Conservation (phyloP, 495 filamentous ascomycete species). For the Penicillium arizonense region DNA sequence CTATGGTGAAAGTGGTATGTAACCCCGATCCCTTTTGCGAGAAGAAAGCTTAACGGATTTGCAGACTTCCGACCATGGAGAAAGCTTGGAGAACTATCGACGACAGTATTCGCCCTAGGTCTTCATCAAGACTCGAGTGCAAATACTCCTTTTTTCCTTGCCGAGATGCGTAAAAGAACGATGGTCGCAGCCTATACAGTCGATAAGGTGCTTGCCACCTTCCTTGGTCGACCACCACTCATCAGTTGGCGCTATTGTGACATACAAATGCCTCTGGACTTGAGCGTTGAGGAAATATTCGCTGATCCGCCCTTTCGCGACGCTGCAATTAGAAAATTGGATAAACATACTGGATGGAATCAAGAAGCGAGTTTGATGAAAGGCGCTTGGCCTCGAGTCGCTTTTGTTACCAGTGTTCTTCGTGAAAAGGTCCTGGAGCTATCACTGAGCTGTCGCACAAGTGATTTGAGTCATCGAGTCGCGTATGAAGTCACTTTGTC, state of each 20-base stretch:
- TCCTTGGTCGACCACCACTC: slow-evolving; percentile 52
- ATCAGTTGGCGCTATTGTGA: slow-evolving; percentile 49
- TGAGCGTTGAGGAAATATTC: slow-evolving; percentile 46
- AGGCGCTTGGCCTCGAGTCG: slow-evolving; percentile 37
- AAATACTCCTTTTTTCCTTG: slow-evolving; percentile 42
- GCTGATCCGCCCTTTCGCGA: slow-evolving; percentile 35
- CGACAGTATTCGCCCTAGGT: slow-evolving; percentile 46
- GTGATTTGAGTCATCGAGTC: slow-evolving; percentile 19
- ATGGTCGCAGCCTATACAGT: slow-evolving; percentile 45
- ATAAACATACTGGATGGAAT: slow-evolving; percentile 49
- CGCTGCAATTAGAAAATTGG: slow-evolving; percentile 34
- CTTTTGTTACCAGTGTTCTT: slow-evolving; percentile 39
- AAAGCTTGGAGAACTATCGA: slow-evolving; percentile 25
- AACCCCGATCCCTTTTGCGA: background rate
- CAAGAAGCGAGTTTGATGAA: slow-evolving; percentile 29
- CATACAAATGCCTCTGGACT: slow-evolving; percentile 51
- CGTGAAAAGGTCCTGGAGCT: slow-evolving; percentile 56
- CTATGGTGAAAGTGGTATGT: slow-evolving; percentile 28
- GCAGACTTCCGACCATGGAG: slow-evolving; percentile 28
- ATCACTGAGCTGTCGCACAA: slow-evolving; percentile 37
- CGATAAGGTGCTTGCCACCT: slow-evolving; percentile 48
- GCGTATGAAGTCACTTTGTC: slow-evolving; percentile 11
- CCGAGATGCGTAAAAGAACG: slow-evolving; percentile 43
- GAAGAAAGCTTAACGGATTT: background rate
- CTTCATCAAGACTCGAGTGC: slow-evolving; percentile 46